Percentiles rank a stretch among this genome's conserved stretches.
These are phyloP conservation scores for Thymus mandschuricus DNA, from an alignment of 257 asterid species.

Conservation along the genomic window DNA sequence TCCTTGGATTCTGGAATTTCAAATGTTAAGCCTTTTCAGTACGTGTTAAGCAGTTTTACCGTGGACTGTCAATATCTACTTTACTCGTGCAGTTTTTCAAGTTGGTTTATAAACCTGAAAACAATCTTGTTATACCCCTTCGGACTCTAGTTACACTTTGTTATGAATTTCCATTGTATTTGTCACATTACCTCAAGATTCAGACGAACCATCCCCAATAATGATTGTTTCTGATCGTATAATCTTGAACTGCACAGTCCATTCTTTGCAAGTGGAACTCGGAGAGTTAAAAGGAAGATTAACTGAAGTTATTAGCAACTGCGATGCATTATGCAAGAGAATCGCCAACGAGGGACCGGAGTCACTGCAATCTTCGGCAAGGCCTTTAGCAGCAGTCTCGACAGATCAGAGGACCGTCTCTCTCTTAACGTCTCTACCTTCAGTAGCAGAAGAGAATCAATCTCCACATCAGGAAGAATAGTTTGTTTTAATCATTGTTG, in stretches of 20 bases:
- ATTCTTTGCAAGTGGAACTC: slow-evolving; percentile 87
- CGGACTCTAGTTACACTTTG: slow-evolving; percentile 2
- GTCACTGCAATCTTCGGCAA: slow-evolving; percentile 67
- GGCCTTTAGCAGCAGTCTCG: slow-evolving; percentile 56
- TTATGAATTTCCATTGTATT: not conserved
- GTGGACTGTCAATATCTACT: not conserved
- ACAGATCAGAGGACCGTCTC: slow-evolving; percentile 33
- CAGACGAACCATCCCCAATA: not conserved
- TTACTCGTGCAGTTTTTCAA: not conserved
- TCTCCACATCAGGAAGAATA: slow-evolving; percentile 32
- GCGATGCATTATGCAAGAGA: slow-evolving; percentile 92
- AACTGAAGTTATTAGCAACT: slow-evolving; percentile 89
- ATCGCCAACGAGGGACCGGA: slow-evolving; percentile 80
- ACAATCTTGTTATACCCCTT: not conserved
- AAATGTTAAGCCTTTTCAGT: not conserved
- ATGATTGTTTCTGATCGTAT: slow-evolving; percentile 20
- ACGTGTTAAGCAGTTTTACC: slow-evolving; percentile 4
- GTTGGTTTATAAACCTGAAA: slow-evolving; percentile 10
- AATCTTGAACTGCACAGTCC: slow-evolving; percentile 55
- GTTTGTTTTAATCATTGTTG: not conserved
- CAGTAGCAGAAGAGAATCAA: slow-evolving; percentile 23
- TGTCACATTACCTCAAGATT: not conserved
- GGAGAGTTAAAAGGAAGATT: slow-evolving; percentile 93
- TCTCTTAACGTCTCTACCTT: slow-evolving; percentile 23
- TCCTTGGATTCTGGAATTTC: slow-evolving; percentile 3